A percentile compares a stretch with the other conserved stretches of the same genome.
Conservation (phyloP, 768 basidiomycete species). For the Mycena albidolilacea region DNA sequence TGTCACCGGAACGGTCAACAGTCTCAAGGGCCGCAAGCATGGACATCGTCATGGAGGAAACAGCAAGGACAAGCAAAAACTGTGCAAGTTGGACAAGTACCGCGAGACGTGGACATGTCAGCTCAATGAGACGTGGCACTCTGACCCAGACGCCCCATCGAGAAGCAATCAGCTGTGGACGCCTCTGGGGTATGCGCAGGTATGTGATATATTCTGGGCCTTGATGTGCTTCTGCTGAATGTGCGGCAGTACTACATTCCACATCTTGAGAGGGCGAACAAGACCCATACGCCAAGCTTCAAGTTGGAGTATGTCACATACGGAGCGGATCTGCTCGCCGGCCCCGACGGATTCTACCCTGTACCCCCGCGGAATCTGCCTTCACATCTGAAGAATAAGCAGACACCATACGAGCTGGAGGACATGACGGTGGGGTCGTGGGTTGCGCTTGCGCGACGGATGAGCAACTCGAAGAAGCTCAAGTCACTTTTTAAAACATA, state of each 20-base stretch:
- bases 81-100: constrained; percentile 67
- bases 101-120: constrained; percentile 76
- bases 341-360: constrained; percentile 56
- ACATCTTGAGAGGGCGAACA: constrained; percentile 62
- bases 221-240: constrained; percentile 25
- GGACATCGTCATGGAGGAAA: constrained; percentile 62
- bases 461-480: constrained; percentile 69
- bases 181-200: constrained; percentile 90
- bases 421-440: constrained; percentile 88
- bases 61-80: constrained; percentile 58
- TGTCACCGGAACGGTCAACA: constrained; percentile 57
- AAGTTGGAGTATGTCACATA: constrained; percentile 88
- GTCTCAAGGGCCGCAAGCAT: constrained; percentile 53
- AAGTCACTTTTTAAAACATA: constrained; percentile 76
- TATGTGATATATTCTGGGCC: constrained; percentile 49
- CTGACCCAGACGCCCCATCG: constrained; percentile 77
- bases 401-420: constrained; percentile 78
- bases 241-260: constrained; percentile 76
- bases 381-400: constrained; percentile 60
- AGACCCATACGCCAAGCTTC: constrained; percentile 70
- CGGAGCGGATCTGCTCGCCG: constrained; percentile 50
- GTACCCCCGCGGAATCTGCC: constrained; percentile 73
- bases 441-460: constrained; percentile 73
- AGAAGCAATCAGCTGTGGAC: constrained; percentile 78
- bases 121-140: constrained; percentile 71